Base-by-base conservation (phyloP, 2,329 filamentous ascomycete species). In the Xylaria digitata region DNA sequence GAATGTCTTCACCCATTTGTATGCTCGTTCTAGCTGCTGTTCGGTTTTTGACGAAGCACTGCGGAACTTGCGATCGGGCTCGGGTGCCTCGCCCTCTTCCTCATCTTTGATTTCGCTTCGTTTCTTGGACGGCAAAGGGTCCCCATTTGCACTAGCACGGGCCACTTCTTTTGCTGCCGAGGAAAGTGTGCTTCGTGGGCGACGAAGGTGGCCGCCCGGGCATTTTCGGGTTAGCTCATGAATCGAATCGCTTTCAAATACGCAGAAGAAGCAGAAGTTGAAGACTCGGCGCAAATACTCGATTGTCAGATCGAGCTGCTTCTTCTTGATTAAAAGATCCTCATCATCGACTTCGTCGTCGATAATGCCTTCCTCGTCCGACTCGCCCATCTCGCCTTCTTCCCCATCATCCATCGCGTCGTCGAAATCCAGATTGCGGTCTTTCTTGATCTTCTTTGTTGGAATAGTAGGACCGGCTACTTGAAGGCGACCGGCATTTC, bases 231-330 rank as follows among this genome's bases (percentile, higher is more conserved):
- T 94, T 71, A 99, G 85, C 81, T 99, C 96, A 76, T 99, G 96
- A 23, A 98, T 90, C 0, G 95, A 98, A 79, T 99, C 96, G 76
- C 94, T 96, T 81, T 99, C 96, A 73, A 99, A 98, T 5, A 99
- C 96, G 78, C 96, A 99, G 83, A 98, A 99, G 84, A 99, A 97
- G 83, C 96, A 99, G 82, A 99, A 98, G 81, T 96, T 97, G 85
- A 96, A 97, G 59, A 99, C 96, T 17, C 96, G 90, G 59, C 96
- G 93, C 66, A 99, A 86, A 78, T 99, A 99, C 81, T 99, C 96
- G 60, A 98, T 96, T 79, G 97, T 86, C 42, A 99, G 85, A 80
- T 99, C 96, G 56, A 99, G 88, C 76, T 96, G 94, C 84, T 99
- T 98, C 87, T 98, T 98, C 85, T 97, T 96, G 46, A 90, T 87